Base-by-base conservation (phyloP, 2,329 filamentous ascomycete species). In the Fusarium sp. region DNA sequence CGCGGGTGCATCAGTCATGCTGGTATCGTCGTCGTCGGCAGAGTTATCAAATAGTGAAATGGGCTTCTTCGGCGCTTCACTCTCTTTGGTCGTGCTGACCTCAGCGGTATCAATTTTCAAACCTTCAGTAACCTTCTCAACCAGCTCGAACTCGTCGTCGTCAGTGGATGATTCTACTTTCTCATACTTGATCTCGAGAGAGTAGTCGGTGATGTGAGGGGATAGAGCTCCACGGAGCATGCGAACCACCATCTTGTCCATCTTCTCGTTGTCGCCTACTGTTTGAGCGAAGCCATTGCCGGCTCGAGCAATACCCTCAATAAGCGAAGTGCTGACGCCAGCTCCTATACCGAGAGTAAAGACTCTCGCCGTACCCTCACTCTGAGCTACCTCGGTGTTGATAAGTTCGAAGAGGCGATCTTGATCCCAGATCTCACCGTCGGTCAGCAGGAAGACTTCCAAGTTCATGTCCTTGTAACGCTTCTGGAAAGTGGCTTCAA, bases 211-310 rank as follows among this genome's bases (percentile, higher is more conserved):
- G 44, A 92, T 81, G 65, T 92, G 90, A 0, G 90, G 89, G 3
- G 86, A 87, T 20, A 93, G 77, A 0, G 90, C 87, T 0, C 86
- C 90, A 73, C 91, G 92, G 57, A 94, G 80, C 91, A 94, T 93
- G 4, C 91, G 85, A 4, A 93, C 83, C 1, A 93, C 84, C 74
- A 91, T 91, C 66, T 80, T 85, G 70, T 91, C 87, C 77, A 92
- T 86, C 72, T 89, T 87, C 74, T 93, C 91, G 2, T 84, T 79
- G 8, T 86, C 78, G 2, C 81, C 82, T 0, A 93, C 89, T 0
- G 84, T 82, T 75, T 93, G 90, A 1, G 86, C 77, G 62, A 90
- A 88, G 4, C 87, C 87, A 20, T 84, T 83, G 3, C 87, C 87
- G 11, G 82, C 83, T 7, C 82, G 78, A 1, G 85, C 84, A 44